Evolutionary conservation across 805 yeast species (phyloP), one percentile per base, ranked within the genome.

Genomic region (Scheffersomyces ergatensis): DNA sequence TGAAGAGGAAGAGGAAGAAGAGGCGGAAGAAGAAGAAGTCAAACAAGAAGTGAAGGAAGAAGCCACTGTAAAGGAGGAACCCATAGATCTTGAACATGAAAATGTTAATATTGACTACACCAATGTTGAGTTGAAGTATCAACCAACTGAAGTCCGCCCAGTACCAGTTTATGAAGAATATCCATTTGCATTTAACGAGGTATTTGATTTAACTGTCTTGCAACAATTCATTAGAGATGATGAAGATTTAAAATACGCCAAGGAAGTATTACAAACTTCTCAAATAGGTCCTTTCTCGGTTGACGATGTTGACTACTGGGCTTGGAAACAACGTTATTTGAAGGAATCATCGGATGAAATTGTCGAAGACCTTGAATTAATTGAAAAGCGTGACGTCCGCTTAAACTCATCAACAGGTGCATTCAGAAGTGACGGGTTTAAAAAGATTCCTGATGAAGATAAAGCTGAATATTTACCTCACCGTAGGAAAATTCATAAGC

Each of bases 391-490:
- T 24, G 58, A 62, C 27, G 32, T 62, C 15, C 47, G 60, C 39
- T 57, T 70, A 33, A 70, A 65, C 33, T 77, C 76, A 38, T 40
- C 47, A 0, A 65, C 83, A 0, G 87, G 89, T 0, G 72, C 86
- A 1, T 84, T 84, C 53, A 76, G 78, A 52, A 80, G 89, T 27
- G 80, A 83, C 42, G 95, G 96, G 0, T 87, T 82, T 56, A 61
- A 65, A 34, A 85, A 85, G 57, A 80, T 88, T 29, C 76, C 84
- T 0, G 96, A 89, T 48, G 71, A 78, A 0, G 73, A 81, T 33
- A 90, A 90, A 58, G 67, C 78, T 12, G 84, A 79, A 44, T 90
- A 88, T 55, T 67, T 90, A 39, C 93, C 95, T 2, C 97, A 89
- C 59, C 81, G 93, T 37, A 77, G 87, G 44, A 80, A 76, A 51